Evolutionary conservation across 1,139 yeast species (phyloP).

Genomic region (Nakaseomyces bracarensis): DNA sequence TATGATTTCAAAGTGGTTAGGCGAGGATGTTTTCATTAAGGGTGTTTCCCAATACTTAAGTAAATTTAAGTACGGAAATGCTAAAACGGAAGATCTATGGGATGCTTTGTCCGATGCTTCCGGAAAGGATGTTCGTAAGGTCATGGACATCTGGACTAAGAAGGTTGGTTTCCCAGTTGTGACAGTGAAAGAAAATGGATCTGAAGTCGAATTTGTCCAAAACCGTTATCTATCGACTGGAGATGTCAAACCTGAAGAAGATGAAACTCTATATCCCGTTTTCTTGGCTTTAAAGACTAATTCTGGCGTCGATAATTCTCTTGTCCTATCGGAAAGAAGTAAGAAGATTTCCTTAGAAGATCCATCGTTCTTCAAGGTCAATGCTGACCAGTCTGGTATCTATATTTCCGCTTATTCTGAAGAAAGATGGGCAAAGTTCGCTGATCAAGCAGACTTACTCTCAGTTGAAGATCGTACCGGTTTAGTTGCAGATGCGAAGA

Average conservation of each 20-base stretch:
- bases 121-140: constrained; percentile 60
- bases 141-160: constrained; percentile 78
- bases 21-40: constrained; percentile 63
- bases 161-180: constrained; percentile 80
- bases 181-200: constrained; percentile 44
- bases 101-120: constrained; percentile 61
- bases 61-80: constrained; percentile 65
- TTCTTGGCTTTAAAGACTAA: constrained; percentile 70
- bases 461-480: constrained; percentile 83
- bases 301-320: constrained; percentile 54
- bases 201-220: constrained; percentile 48
- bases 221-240: constrained; percentile 73
- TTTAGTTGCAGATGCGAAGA: constrained; percentile 72
- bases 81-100: constrained; percentile 78
- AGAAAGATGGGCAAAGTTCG: constrained; percentile 66
- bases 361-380: constrained; percentile 57
- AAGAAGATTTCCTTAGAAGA: constrained; percentile 40
- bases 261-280: constrained; percentile 68
- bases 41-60: constrained; percentile 72
- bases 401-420: constrained; percentile 74
- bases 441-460: constrained; percentile 63
- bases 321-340: constrained; percentile 50
- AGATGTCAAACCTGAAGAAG: constrained; percentile 67
- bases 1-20: constrained; percentile 71
- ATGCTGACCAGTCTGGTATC: constrained; percentile 76